Percentiles rank a stretch among this genome's conserved stretches.
These are phyloP conservation scores for Colletotrichum falcatum DNA, from an alignment of 2,329 filamentous ascomycete genomes.

Conservation along the genomic window DNA sequence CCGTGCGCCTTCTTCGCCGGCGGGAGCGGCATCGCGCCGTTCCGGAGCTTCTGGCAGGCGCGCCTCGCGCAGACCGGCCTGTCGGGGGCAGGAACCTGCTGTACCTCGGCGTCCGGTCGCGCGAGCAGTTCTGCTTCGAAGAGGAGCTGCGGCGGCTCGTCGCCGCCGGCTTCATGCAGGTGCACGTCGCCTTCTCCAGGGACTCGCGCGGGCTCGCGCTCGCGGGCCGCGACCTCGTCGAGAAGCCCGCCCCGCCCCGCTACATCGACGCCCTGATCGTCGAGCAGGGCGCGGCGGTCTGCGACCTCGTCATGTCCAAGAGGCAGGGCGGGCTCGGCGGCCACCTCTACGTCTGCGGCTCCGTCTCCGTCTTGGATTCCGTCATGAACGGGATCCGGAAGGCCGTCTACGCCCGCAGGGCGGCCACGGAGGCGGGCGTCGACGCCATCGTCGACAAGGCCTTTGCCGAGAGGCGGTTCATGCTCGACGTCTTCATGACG, in stretches of 20 bases:
- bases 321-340: constrained; percentile 61
- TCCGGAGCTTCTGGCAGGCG: constrained; percentile 66
- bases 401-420: constrained; percentile 65
- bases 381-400: constrained; percentile 67
- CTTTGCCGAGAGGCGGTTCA: constrained; percentile 66
- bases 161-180: constrained; percentile 62
- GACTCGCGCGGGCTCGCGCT: constrained; percentile 61
- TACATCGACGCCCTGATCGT: constrained; percentile 65
- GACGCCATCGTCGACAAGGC: constrained; percentile 64
- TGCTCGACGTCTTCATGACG: constrained; percentile 69
- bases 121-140: constrained; percentile 65
- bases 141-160: constrained; percentile 60
- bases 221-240: constrained; percentile 60
- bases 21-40: constrained; percentile 65
- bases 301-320: constrained; percentile 68
- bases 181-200: constrained; percentile 64
- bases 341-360: constrained; percentile 46
- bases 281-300: constrained; percentile 62
- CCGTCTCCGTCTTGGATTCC: constrained; percentile 59
- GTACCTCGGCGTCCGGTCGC: constrained; percentile 64
- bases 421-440: constrained; percentile 62
- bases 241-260: constrained; percentile 61
- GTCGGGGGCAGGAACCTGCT: constrained; percentile 59
- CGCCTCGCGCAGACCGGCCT: constrained; percentile 50
- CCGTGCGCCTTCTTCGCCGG: constrained; percentile 67